These are phyloP conservation scores for Eudorina sp. DNA, from an alignment of 139 green algal genomes.

Conservation along the genomic window DNA sequence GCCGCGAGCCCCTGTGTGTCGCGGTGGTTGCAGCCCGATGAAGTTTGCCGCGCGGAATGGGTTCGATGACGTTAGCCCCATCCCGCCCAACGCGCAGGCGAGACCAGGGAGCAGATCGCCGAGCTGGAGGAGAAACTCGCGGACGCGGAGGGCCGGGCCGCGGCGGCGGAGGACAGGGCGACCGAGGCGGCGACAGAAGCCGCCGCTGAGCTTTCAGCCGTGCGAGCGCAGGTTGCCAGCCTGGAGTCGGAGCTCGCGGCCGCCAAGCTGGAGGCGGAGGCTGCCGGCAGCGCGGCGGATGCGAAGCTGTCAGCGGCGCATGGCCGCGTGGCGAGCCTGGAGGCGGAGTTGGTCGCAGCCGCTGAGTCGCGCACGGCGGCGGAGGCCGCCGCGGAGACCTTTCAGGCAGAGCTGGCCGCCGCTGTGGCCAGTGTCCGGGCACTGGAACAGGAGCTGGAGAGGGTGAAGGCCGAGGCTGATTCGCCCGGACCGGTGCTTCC, in stretches of 20 bases:
- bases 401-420: no score
- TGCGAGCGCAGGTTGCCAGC: neutral
- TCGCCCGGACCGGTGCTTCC: no score
- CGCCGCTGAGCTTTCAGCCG: neutral
- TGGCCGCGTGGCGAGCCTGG: neutral
- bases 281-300: neutral
- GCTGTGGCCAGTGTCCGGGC: no score
- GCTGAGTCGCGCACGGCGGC: no score
- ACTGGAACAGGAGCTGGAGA: no score
- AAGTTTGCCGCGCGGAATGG: no score
- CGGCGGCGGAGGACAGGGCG: neutral
- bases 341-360: neutral
- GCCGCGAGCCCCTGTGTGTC: no score
- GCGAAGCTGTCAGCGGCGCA: neutral
- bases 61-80: no score
- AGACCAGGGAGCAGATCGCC: slow-evolving; percentile 23
- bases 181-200: neutral
- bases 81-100: neutral
- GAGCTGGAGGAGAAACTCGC: slow-evolving; percentile 31
- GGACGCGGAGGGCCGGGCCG: neutral
- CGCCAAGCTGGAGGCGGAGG: neutral
- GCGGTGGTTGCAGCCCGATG: no score
- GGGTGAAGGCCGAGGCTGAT: no score
- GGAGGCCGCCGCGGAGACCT: no score
- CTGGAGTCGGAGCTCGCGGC: neutral